Conservation (phyloP, 2,329 filamentous ascomycete genomes). For the Nectriaceae sp. region DNA sequence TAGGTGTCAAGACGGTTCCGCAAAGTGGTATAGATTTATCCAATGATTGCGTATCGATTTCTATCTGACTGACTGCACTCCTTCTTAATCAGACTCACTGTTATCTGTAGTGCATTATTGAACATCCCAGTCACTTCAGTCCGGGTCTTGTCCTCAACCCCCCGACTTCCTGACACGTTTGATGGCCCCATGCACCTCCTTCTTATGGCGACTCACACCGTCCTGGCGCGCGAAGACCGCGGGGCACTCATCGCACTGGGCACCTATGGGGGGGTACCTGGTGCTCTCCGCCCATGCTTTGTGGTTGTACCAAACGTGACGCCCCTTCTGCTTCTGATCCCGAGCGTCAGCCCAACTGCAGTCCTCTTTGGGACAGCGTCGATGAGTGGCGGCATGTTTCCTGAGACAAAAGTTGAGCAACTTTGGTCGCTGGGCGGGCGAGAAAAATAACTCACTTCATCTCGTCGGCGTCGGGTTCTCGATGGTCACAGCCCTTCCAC, state of each 20-base stretch:
- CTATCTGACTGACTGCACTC: too few relatives aligned
- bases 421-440: too few relatives aligned
- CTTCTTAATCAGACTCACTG: slow-evolving; percentile 1
- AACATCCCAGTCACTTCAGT: slow-evolving; percentile 2
- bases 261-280: neutral
- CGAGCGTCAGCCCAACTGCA: too few relatives aligned
- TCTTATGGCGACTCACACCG: slow-evolving; percentile 1
- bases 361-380: too few relatives aligned
- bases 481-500: too few relatives aligned
- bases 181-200: slow-evolving; percentile 1
- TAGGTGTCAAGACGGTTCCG: too few relatives aligned
- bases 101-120: slow-evolving; percentile 1
- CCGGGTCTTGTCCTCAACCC: slow-evolving; percentile 1
- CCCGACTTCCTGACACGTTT: slow-evolving; percentile 2
- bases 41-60: too few relatives aligned
- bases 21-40: too few relatives aligned
- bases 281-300: slow-evolving; percentile 1
- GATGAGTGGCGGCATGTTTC: too few relatives aligned
- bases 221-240: slow-evolving; percentile 2
- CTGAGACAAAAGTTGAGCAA: too few relatives aligned
- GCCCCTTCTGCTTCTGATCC: neutral
- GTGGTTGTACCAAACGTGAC: slow-evolving; percentile 2
- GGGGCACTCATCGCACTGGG: slow-evolving; percentile 2
- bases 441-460: too few relatives aligned
- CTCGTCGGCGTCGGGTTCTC: too few relatives aligned